Evolutionary conservation across 2,329 filamentous ascomycete genomes (phyloP).

Genomic region (Scopulariopsis brevicaulis): DNA sequence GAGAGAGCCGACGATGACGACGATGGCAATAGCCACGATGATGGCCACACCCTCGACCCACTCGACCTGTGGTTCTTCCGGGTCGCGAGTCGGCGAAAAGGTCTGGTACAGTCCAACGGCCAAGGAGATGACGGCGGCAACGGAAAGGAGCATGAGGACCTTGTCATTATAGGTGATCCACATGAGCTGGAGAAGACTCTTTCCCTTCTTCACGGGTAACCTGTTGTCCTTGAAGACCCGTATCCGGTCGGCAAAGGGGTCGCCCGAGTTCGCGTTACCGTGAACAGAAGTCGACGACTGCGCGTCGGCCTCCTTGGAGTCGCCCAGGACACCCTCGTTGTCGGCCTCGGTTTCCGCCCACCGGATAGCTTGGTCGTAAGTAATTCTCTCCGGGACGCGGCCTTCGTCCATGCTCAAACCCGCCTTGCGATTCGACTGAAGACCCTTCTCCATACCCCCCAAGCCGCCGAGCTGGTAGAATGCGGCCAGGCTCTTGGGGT

Average conservation of each 20-base stretch:
- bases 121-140: conserved; percentile 61
- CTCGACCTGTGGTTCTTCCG: conserved; percentile 46
- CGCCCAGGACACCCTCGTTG: conserved; percentile 1
- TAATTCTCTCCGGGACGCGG: conserved; percentile 49
- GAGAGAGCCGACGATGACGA: conserved; percentile 64
- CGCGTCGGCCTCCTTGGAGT: conserved; percentile 7
- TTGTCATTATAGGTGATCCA: conserved; percentile 84
- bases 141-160: conserved; percentile 60
- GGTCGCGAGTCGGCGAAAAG: conserved; percentile 41
- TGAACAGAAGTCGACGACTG: conserved; percentile 2
- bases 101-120: conserved; percentile 68
- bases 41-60: conserved; percentile 79
- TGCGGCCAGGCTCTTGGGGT: conserved; percentile 76
- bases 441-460: conserved; percentile 64
- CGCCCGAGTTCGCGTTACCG: conserved; percentile 5
- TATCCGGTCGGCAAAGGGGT: conserved; percentile 49
- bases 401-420: conserved; percentile 72
- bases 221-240: conserved; percentile 63
- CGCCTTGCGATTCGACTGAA: conserved; percentile 59
- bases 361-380: conserved; percentile 58
- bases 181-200: conserved; percentile 60
- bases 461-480: conserved; percentile 75
- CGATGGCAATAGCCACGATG: conserved; percentile 67
- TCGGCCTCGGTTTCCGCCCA: conserved; percentile 14
- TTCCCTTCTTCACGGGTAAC: conserved; percentile 63